Evolutionary conservation across 768 basidiomycete species (phyloP), one percentile per base, ranked within the genome.

Genomic region (Naganishia vaughanmartiniae): DNA sequence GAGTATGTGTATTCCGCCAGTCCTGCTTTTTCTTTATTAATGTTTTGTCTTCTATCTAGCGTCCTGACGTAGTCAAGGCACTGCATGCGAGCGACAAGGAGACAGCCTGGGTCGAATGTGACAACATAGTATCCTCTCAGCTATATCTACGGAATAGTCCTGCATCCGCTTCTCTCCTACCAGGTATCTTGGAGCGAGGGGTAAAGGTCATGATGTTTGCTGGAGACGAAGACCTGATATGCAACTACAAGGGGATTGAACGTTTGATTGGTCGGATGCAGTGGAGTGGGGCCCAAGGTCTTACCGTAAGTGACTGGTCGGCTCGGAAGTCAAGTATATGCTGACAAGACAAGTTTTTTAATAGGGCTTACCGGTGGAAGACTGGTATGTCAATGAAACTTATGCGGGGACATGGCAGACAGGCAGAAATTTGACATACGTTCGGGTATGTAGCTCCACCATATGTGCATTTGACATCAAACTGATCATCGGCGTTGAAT

Each of bases 141-240:
- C 86, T 99, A 77, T 82, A 83, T 42, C 83, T 87, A 67, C 78
- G 76, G 28, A 78, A 83, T 11, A 87, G 89, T 3, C 84, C 87
- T 19, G 89, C 95, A 0, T 85, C 91, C 0, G 86, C 94, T 70
- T 85, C 85, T 0, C 83, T 96, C 54, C 79, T 99, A 0, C 95
- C 96, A 0, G 83, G 84, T 7, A 84, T 99, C 2, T 84, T 97
- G 34, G 87, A 89, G 73, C 85, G 85, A 72, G 78, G 79, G 4
- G 89, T 98, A 24, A 89, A 89, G 0, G 86, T 97, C n/a, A 78
- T 99, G 73, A 84, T 99, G 55, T 99, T 96, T 75, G 92, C 88
- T 0, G 96, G 96, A 7, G 93, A 96, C 79, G 91, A 97, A 80
- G 96, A 98, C 79, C 83, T 93, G 53, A 96, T 99, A 72, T 98